Evolutionary conservation across 805 yeast genomes (phyloP), one percentile per base, ranked within the genome.

Genomic region (Zygotorulaspora chibaensis): DNA sequence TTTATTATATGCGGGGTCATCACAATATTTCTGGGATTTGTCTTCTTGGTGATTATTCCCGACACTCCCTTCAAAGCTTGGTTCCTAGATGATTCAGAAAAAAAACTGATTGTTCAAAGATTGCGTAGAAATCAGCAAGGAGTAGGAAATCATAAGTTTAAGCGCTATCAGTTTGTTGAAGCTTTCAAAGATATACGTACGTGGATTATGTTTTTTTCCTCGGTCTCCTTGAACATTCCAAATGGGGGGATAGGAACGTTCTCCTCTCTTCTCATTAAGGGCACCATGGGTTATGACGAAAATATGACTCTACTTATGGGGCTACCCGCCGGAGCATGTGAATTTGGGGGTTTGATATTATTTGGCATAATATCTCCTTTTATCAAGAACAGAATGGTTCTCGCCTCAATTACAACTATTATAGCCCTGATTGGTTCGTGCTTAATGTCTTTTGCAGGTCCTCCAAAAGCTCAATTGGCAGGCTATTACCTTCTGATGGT

Each of bases 301-400:
- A 63, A 70, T 43, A 55, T 68, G 44, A 67, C 79, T 7, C 76
- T 79, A 2, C 57, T 76, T 20, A 61, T 76, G 56, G 81, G 77
- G 56, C 70, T 76, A 68, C 84, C 84, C 3, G 73, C 76, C 25
- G 83, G 84, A 50, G 72, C 62, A 2, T 69, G 72, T 13, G 75
- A 69, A 46, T 56, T 66, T 52, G 62, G 40, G 5, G 52, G 51
- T 29, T 42, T 49, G 18, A 47, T 51, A 34, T 43, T 61, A 5
- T 2, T 69, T 75, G 7, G 69, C 74, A 35, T 74, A 68, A 38
- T 51, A 67, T 18, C 65, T 68, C 18, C 70, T 71, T 15, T 46
- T 73, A 15, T 43, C 64, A 8, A 69, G 62, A n/a, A 64, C 74
- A 0, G 70, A 61, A 46, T 47, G 67, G 51, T 60, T 67, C 13